Conservation (phyloP, 345 rosid species). For the Euphorbia tirucalli region DNA sequence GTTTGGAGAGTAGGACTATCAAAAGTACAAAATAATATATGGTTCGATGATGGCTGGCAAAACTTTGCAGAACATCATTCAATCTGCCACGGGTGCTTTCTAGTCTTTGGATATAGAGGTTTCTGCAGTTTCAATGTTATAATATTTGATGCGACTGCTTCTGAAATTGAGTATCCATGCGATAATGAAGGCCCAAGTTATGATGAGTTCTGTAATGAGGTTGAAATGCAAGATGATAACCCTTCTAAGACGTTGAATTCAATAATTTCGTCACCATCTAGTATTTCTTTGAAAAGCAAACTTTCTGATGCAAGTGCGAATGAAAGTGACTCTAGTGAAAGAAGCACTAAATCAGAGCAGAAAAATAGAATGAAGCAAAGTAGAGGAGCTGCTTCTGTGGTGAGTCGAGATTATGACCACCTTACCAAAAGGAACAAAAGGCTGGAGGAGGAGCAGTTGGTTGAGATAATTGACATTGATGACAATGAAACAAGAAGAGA, state of each 20-base stretch:
- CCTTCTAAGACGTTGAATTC: conserved; percentile 15
- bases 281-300: conserved; percentile 23
- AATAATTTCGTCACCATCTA: conserved; percentile 3
- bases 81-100: conserved; percentile 28
- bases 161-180: conserved; percentile 36
- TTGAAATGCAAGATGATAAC: conserved; percentile 33
- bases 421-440: conserved; percentile 4
- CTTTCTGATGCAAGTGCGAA: conserved; percentile 14
- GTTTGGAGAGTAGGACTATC: conserved; percentile 38
- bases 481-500: conserved; percentile 2
- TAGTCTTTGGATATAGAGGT: conserved; percentile 40
- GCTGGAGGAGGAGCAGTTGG: conserved; percentile 16
- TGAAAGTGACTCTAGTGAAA: conserved; percentile 20
- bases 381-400: conserved; percentile 1
- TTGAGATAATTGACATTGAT: conserved; percentile 11
- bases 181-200: conserved; percentile 1
- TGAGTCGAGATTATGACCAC: neutral
- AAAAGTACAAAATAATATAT: conserved; percentile 24
- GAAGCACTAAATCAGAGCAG: conserved; percentile 12
- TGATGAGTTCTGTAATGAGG: conserved; percentile 19
- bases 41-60: conserved; percentile 47
- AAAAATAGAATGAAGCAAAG: conserved; percentile 2
- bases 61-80: conserved; percentile 37
- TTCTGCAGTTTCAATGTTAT: conserved; percentile 33
- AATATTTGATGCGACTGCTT: conserved; percentile 34